Evolutionary conservation across 2,329 filamentous ascomycete genomes (phyloP), one percentile per base, ranked within the genome.

Genomic region (Byssothecium circinans): DNA sequence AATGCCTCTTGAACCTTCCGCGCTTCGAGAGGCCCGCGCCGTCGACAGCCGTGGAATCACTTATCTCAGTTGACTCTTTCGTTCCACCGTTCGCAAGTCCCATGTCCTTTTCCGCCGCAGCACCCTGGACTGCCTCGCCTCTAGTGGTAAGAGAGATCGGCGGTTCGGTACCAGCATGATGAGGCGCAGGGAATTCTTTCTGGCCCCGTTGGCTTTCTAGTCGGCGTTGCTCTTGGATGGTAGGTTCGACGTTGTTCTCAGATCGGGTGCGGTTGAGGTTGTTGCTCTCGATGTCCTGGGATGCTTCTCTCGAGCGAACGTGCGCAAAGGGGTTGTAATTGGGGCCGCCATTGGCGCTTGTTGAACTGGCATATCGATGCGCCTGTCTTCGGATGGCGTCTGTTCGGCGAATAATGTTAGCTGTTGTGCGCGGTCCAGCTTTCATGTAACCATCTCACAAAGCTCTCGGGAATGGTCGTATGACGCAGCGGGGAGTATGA

Each of bases 261-360:
- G 63, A 67, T 35, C 48, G 55, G 25, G 57, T 57, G n/a, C 55
- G 56, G 27, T 56, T 42, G 18, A 60, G n/a, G 17, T n/a, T 39
- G 8, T 45, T 52, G 29, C 64, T 64, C 51, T 72, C 68, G 25
- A 61, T 47, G 47, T 71, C 68, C n/a, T 47, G 20, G 35, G 53
- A 45, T 3, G 54, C 47, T 19, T 62, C 60, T 38, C 56, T 54
- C 17, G 66, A 65, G 25, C 58, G 55, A 33, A 52, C 50, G 23
- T 66, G 53, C 17, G 68, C 65, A 34, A 70, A 71, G 1, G 67
- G 67, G 25, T 72, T 70, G 56, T 64, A 68, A 39, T 68, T 68
- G 27, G 54, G 27, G 10, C 52, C 37, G 14, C 62, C 61, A 45
- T 60, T 57, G 5, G 55, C 51, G 22, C 52, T 53, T 5, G 52